Base-by-base conservation (phyloP, 2,329 filamentous ascomycete genomes). In the Xylariaceae sp. region DNA sequence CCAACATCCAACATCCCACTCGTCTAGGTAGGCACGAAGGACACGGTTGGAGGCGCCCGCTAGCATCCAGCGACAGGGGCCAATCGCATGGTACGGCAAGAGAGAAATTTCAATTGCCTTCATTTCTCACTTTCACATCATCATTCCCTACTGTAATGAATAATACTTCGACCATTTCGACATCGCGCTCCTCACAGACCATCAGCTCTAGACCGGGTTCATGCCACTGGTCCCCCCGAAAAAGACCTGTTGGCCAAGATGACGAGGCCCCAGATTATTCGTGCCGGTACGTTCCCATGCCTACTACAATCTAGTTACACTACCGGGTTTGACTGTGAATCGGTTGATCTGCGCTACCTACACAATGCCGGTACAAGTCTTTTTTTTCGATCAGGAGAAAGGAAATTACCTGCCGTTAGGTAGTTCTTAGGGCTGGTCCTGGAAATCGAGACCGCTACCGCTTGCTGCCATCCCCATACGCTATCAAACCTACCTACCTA, bases 221-320 rank as follows among this genome's bases (percentile, higher is more conserved):
- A 67, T 70, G 69, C 65, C 62, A 56, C 57, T 56, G 59, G 57
- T 50, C 50, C 51, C 44, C 54, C 43, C 51, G 52, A 60, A 29
- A 31, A 31, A 53, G 53, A 61, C 60, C 60, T 57, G 61, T 60
- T 59, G 63, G 68, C 65, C 73, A 77, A 64, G 66, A 83, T 83
- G 80, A 80, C 79, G 67, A 78, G 80, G 72, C 80, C 80, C 65
- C 75, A 76, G 63, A 81, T 83, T 64, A 75, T 83, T 71, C 79
- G 80, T 68, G 80, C 80, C 68, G 80, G 80, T 83, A 79, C 65
- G 80, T 74, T 30, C 40, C 46, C 39, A 49, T 27, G 29, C 26
- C 29, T 6, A 4, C 29, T n/a, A 11, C 7, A 27, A 9, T 26
- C 26, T 29, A 53, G 44, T 32, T 53, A 30, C 42, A 32, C 27